Conservation (phyloP, 1,139 yeast genomes). For the Hansenula sp. region DNA sequence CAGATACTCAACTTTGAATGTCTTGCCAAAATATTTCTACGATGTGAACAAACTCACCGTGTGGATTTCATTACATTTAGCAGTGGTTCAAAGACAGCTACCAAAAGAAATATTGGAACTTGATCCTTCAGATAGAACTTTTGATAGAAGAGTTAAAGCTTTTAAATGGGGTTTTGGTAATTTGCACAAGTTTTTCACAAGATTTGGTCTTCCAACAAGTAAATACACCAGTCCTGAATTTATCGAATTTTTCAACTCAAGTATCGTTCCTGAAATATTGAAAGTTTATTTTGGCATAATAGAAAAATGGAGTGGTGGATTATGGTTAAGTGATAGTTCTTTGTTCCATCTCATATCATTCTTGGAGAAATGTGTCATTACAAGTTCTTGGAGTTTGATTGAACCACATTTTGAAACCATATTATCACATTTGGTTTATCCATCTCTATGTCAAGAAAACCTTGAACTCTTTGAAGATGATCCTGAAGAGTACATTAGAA, state of each 20-base stretch:
- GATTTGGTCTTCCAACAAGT: slow-evolving; percentile 44
- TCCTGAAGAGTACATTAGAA: slow-evolving; percentile 68
- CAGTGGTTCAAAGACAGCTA: slow-evolving; percentile 52
- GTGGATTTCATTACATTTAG: slow-evolving; percentile 62
- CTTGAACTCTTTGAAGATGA: slow-evolving; percentile 68
- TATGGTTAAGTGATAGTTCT: slow-evolving; percentile 59
- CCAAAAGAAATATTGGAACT: slow-evolving; percentile 51
- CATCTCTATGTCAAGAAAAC: slow-evolving; percentile 52
- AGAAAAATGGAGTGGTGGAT: slow-evolving; percentile 54
- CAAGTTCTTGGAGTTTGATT: slow-evolving; percentile 51
- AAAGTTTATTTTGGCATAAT: slow-evolving; percentile 56
- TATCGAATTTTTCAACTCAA: slow-evolving; percentile 41
- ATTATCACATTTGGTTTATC: slow-evolving; percentile 56
- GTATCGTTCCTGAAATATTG: slow-evolving; percentile 58
- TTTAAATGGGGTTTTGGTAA: slow-evolving; percentile 76
- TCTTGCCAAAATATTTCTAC: slow-evolving; percentile 52
- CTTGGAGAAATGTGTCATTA: slow-evolving; percentile 55
- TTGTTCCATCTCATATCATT: slow-evolving; percentile 60
- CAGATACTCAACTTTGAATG: slow-evolving; percentile 55
- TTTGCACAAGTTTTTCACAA: slow-evolving; percentile 51
- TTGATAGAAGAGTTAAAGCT: slow-evolving; percentile 52
- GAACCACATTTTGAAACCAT: slow-evolving; percentile 55
- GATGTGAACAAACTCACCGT: slow-evolving; percentile 47
- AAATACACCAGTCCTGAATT: slow-evolving; percentile 38
- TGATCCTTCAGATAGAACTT: slow-evolving; percentile 47